These are phyloP conservation scores for Neolentinus lepideus DNA, from an alignment of 1,284 basidiomycete genomes.

Conservation along the genomic window DNA sequence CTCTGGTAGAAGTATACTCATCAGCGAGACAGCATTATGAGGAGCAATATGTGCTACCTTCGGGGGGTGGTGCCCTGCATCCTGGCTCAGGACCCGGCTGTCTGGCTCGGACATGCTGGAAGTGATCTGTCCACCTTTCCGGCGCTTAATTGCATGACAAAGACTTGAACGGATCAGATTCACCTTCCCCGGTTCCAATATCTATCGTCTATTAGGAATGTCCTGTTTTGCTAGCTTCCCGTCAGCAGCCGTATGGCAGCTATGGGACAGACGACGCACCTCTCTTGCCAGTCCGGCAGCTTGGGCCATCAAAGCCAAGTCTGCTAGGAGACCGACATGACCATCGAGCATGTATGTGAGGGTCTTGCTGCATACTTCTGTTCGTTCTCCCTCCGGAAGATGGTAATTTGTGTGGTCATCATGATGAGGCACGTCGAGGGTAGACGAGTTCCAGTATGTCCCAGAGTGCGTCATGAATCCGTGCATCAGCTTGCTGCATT, in stretches of 20 bases:
- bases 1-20: conserved; percentile 30
- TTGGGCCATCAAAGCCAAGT: conserved; percentile 60
- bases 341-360: conserved; percentile 69
- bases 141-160: neutral
- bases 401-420: conserved; percentile 27
- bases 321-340: conserved; percentile 51
- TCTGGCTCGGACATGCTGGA: conserved; percentile 43
- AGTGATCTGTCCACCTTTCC: conserved; percentile 58
- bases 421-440: conserved; percentile 38
- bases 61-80: conserved; percentile 51
- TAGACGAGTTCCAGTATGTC: conserved; percentile 44
- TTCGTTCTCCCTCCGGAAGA: conserved; percentile 22
- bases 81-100: conserved; percentile 61
- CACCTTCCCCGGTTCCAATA: conserved; percentile 68
- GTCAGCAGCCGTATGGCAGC: conserved; percentile 3
- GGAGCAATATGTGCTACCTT: conserved; percentile 32
- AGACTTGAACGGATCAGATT: conserved; percentile 9
- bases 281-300: conserved; percentile 57
- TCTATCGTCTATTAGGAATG: conserved; percentile 29
- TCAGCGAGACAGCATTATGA: conserved; percentile 3
- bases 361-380: conserved; percentile 44
- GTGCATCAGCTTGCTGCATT: conserved; percentile 43
- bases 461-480: conserved; percentile 40
- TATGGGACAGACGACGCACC: conserved; percentile 25
- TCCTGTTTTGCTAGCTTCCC: conserved; percentile 19